Conservation (phyloP, 2,329 filamentous ascomycete species). For the Alternaria burnsii region DNA sequence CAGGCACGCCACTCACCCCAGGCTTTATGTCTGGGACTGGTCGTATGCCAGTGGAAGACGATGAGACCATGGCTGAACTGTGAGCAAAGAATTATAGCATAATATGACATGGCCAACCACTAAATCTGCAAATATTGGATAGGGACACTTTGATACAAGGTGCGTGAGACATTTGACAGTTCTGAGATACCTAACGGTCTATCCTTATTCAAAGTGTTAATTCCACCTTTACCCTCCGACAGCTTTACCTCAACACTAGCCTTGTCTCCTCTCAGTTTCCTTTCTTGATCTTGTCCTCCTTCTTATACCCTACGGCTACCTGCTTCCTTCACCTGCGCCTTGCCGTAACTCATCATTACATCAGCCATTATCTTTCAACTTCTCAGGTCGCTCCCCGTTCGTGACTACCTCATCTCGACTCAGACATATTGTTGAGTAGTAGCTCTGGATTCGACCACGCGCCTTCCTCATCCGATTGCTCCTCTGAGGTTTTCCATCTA, state of each 20-base stretch:
- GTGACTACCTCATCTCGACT: neutral
- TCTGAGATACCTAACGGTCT: constrained; percentile 8
- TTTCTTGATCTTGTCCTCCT: neutral
- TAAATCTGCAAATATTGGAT: neutral
- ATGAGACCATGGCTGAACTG: constrained; percentile 32
- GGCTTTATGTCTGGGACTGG: constrained; percentile 37
- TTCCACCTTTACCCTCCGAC: constrained; percentile 6
- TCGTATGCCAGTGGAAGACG: constrained; percentile 30
- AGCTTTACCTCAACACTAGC: neutral
- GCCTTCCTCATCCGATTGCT: neutral
- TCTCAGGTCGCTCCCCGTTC: neutral
- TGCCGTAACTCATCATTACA: neutral
- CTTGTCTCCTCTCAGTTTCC: neutral
- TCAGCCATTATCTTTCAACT: neutral
- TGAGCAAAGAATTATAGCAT: constrained; percentile 10
- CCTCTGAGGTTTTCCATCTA: neutral
- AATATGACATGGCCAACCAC: neutral
- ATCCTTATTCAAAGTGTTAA: neutral
- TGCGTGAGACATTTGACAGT: neutral
- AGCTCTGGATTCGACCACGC: neutral
- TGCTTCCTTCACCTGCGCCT: neutral
- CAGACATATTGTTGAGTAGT: neutral
- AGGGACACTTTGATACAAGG: constrained; percentile 8
- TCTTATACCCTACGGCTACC: neutral
- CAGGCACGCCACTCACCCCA: constrained; percentile 49